Percentiles rank a stretch among this genome's conserved stretches.
Conservation (phyloP, 2,329 filamentous ascomycete genomes). For the Monilinia fructigena region DNA sequence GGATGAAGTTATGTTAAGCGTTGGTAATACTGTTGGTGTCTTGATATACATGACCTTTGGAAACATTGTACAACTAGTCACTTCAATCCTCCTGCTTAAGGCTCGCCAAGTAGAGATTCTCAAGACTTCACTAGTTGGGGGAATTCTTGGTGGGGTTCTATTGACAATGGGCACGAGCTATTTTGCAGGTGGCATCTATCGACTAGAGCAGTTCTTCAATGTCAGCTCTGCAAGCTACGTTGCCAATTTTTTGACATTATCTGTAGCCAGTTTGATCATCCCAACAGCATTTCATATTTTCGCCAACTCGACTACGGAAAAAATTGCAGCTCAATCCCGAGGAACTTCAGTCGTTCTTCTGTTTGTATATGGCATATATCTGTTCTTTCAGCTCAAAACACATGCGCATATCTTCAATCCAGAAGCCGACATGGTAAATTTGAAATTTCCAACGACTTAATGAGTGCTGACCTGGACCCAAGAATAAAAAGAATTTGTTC, state of each 20-base stretch:
- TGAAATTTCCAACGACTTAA: conserved; percentile 33
- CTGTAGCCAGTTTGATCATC: conserved; percentile 79
- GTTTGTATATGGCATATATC: conserved; percentile 27
- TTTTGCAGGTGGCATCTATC: conserved; percentile 67
- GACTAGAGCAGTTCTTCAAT: conserved; percentile 82
- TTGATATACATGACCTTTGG: conserved; percentile 71
- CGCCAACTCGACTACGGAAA: conserved; percentile 24
- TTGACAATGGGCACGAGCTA: conserved; percentile 65
- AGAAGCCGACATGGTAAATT: not conserved
- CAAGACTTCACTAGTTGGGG: conserved; percentile 69
- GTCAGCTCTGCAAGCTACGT: conserved; percentile 85
- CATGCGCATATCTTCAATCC: conserved; percentile 12
- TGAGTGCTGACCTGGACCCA: conserved; percentile 31
- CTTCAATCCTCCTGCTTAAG: conserved; percentile 37
- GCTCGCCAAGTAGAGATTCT: conserved; percentile 56
- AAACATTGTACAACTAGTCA: no score
- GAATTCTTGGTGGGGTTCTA: conserved; percentile 67
- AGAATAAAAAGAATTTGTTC: conserved; percentile 34
- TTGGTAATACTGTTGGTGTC: conserved; percentile 72
- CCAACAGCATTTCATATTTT: conserved; percentile 74
- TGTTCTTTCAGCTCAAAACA: conserved; percentile 1
- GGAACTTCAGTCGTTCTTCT: conserved; percentile 36
- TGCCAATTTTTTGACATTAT: conserved; percentile 63
- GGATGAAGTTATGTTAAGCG: conserved; percentile 76
- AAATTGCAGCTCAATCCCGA: not conserved